Base-by-base conservation (phyloP, 139 green algal genomes). In the Chlorella vulgaris region DNA sequence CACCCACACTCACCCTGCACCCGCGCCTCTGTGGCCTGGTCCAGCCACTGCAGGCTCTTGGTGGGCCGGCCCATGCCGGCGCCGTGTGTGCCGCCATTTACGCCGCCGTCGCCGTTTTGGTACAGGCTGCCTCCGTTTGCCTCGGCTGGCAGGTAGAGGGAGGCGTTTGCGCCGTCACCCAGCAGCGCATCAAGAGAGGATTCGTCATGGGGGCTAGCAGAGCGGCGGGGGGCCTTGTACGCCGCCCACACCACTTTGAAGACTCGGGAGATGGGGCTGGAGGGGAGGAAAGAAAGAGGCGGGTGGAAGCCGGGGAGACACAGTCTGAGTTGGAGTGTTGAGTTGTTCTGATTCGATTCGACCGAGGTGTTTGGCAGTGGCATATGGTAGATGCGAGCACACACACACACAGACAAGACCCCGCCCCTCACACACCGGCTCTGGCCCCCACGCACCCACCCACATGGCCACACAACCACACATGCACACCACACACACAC, bases 231-330 rank as follows among this genome's bases (percentile, higher is more conserved):
- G 76, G 91, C 93, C 42, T 83, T 83, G 55, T 90, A 70, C 4
- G 94, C 93, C 40, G 92, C 86, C 76, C 33, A 70, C 38, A 95
- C 88, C 36, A 98, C 92, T 51, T 93, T 92, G 51, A 91, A 89
- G 60, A 98, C 93, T 26, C 94, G 89, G 28, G 88, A 88, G 74
- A 98, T 91, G 26, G 94, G 94, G 69, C 84, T 90, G 77, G 83
- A 66, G 26, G 51, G 36, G 26, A 35, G 74, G 3, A 26, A 21
- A 26, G 70, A 33, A 40, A 4, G 15, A 6, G 28, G 42, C 40
- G 68, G 68, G 40, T 36, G 24, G 39, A 39, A n/a, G n/a, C n/a
- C n/a, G n/a, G n/a, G n/a, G n/a, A n/a, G n/a, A n/a, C n/a, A n/a
- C n/a, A n/a, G n/a, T n/a, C n/a, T n/a, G n/a, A n/a, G n/a, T n/a